A percentile compares a stretch with the other conserved stretches of the same genome.
These are phyloP conservation scores for Hymenoscyphus albidus DNA, from an alignment of 2,329 filamentous ascomycete genomes.

Conservation along the genomic window DNA sequence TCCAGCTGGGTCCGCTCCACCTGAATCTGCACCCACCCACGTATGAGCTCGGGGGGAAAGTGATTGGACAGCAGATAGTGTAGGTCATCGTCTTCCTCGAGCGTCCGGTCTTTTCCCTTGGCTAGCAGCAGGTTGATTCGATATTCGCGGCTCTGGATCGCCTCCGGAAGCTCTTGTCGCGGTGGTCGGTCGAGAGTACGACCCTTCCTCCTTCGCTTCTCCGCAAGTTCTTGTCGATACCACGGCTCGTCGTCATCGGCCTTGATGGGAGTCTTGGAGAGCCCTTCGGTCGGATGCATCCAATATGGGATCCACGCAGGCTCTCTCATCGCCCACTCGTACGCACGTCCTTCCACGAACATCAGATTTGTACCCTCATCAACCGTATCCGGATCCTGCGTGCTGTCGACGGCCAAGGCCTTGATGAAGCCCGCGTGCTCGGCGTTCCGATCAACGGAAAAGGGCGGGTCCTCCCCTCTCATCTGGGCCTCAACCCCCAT, in stretches of 20 bases:
- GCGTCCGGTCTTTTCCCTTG: not conserved
- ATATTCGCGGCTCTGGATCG: conserved; percentile 3
- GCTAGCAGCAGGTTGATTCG: not conserved
- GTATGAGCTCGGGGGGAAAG: not conserved
- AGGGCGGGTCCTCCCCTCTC: conserved; percentile 26
- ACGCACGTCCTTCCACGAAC: conserved; percentile 25
- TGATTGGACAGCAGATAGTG: not conserved
- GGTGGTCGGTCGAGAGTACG: not conserved
- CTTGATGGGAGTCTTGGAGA: conserved; percentile 19
- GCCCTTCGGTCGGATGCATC: conserved; percentile 26
- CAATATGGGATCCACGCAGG: conserved; percentile 28
- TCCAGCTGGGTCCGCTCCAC: too few species aligned
- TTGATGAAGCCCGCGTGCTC: conserved; percentile 24
- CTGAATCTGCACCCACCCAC: not conserved
- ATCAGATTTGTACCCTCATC: conserved; percentile 24
- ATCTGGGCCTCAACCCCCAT: conserved; percentile 19
- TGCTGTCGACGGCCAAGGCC: conserved; percentile 19
- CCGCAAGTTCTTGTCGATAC: conserved; percentile 9
- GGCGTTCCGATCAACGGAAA: conserved; percentile 20
- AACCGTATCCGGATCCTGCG: conserved; percentile 17
- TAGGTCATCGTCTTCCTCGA: not conserved
- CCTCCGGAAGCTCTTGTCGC: conserved; percentile 4
- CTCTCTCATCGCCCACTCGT: conserved; percentile 23
- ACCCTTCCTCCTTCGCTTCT: not conserved
- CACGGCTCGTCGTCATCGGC: conserved; percentile 13